Evolutionary conservation across 768 basidiomycete genomes (phyloP).

Genomic region (Lentinula lateritia): DNA sequence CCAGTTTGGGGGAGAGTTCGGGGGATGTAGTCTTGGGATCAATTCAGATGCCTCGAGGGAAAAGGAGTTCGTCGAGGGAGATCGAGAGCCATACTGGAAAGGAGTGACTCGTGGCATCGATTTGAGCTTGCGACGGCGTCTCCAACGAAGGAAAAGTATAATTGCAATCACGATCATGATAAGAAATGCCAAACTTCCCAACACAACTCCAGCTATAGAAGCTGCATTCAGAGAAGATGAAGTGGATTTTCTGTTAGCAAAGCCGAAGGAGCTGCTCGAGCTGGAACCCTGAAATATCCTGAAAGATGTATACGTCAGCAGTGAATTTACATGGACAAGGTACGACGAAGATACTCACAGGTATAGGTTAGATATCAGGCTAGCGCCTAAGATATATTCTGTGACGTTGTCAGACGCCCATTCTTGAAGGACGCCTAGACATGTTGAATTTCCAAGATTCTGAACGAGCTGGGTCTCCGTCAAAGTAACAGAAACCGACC

Average conservation of each 20-base stretch:
- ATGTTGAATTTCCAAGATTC: background rate
- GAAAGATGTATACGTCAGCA: no score
- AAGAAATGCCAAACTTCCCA: conserved; percentile 3
- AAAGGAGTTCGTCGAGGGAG: background rate
- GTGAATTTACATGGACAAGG: background rate
- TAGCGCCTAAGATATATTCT: background rate
- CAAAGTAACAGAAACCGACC: background rate
- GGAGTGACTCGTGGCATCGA: background rate
- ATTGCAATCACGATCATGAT: background rate
- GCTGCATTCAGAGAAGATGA: background rate
- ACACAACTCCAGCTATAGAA: conserved; percentile 3
- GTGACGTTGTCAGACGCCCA: background rate
- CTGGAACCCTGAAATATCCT: conserved; percentile 4
- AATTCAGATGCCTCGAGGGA: background rate
- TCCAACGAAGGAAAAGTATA: background rate
- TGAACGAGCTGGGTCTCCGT: background rate
- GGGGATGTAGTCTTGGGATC: background rate
- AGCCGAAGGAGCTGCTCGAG: background rate
- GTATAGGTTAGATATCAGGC: conserved; percentile 1
- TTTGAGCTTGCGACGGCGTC: background rate
- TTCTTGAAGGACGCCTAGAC: conserved; percentile 1
- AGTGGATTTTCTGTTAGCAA: background rate
- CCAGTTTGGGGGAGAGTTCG: background rate
- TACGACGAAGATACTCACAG: background rate
- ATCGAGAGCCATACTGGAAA: background rate